Percentiles rank a stretch among this genome's conserved stretches.
Evolutionary conservation across 2,329 filamentous ascomycete species (phyloP).

Genomic region (Neurospora sp.): DNA sequence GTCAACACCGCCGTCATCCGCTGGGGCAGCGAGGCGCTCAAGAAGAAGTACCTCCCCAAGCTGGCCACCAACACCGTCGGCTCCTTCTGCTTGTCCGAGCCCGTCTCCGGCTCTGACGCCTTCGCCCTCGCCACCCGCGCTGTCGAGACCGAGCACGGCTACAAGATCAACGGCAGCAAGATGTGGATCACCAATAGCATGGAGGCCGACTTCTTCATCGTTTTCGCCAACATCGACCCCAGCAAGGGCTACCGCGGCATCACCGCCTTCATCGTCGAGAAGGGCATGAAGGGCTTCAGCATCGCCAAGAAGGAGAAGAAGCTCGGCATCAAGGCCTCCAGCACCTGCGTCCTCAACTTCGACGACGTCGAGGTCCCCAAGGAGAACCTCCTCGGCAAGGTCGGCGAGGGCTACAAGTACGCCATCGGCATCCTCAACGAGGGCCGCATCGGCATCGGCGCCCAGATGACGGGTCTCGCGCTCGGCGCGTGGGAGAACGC

Average conservation of each 20-base stretch:
- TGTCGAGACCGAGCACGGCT: constrained; percentile 71
- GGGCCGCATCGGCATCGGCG: constrained; percentile 93
- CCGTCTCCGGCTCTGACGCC: constrained; percentile 86
- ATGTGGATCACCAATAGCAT: constrained; percentile 99
- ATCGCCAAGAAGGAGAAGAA: constrained; percentile 99
- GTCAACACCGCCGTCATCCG: constrained; percentile 90
- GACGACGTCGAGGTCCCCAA: constrained; percentile 89
- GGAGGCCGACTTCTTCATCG: constrained; percentile 91
- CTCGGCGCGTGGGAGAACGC: constrained; percentile 94
- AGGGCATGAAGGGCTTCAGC: constrained; percentile 76
- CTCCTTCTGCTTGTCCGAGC: constrained; percentile 89
- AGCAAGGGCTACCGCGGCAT: constrained; percentile 95
- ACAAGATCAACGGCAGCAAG: constrained; percentile 82
- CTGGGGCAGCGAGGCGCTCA: constrained; percentile 65
- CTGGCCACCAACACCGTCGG: constrained; percentile 84
- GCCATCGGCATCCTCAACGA: constrained; percentile 92
- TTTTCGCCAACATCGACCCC: constrained; percentile 92
- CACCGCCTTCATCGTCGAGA: constrained; percentile 90
- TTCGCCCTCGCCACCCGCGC: constrained; percentile 93
- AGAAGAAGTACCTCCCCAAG: constrained; percentile 82
- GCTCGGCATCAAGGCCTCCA: constrained; percentile 89
- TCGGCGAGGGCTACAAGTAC: constrained; percentile 95
- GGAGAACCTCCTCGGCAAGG: constrained; percentile 78
- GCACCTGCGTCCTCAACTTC: constrained; percentile 94
- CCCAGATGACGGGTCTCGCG: constrained; percentile 96